Evolutionary conservation across 1,284 basidiomycete genomes (phyloP), one percentile per base, ranked within the genome.

Genomic region (Puccinia brachypodii): DNA sequence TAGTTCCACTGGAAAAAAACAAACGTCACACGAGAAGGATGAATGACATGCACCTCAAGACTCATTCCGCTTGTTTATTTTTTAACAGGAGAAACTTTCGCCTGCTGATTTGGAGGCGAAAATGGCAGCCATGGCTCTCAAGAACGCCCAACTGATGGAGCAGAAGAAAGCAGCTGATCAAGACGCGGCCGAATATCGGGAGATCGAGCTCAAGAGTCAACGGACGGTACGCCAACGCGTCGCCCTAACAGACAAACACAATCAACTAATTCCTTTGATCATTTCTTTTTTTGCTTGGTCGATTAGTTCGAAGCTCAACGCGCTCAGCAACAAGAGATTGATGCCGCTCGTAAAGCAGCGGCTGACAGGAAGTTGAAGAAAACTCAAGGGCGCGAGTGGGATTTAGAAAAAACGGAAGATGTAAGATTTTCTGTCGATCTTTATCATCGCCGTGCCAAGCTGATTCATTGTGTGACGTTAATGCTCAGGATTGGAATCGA

Each of bases 321-420:
- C 14, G 81, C 84, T 81, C 66, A 83, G 3, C 84, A 85, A 79
- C 76, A 62, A 64, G 31, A 40, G 16, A 83, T 85, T 62, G 78
- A 85, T 82, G 83, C 72, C 14, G 82, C 75, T 7, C 82, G 84
- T n/a, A 83, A 81, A 40, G 47, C 64, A 7, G 75, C 83, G 14
- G 84, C 84, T 25, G 83, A 82, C 22, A 42, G 72, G 53, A 84
- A 84, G 66, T 81, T 84, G 47, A 66, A 82, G 16, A 78, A 78
- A 28, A 66, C 76, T 36, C 69, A 83, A 33, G 83, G 83, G 1
- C 83, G 84, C 62, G 83, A 82, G 19, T 84, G 84, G 84, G 84
- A 84, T 74, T 82, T 64, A 25, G 82, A 76, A 50, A 84, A 84
- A 66, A 47, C 79, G 11, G 76, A 78, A 40, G 76, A 78, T 25